A percentile compares a stretch with the other conserved stretches of the same genome.
These are phyloP conservation scores for Penicillium aurantiogriseum DNA, from an alignment of 2,329 filamentous ascomycete species.

Conservation along the genomic window DNA sequence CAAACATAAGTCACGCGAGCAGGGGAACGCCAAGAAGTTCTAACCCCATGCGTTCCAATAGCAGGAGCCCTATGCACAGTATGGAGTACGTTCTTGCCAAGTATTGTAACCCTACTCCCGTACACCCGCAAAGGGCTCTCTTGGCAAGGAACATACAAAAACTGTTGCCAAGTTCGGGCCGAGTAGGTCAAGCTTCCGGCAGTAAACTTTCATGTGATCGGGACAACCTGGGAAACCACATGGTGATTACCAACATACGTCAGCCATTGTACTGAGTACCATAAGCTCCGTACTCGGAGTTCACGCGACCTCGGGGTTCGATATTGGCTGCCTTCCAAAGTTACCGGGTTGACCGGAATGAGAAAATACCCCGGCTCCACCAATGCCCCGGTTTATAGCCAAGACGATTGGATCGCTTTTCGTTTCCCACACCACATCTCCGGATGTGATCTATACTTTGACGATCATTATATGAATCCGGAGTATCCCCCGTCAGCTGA, in stretches of 20 bases:
- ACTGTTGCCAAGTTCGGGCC: background rate
- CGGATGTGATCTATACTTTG: background rate
- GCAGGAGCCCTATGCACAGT: background rate
- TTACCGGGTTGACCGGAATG: conserved; percentile 11
- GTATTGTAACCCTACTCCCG: too few relatives aligned
- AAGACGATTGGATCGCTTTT: background rate
- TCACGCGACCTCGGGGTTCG: background rate
- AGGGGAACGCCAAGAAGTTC: background rate
- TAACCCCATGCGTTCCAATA: background rate
- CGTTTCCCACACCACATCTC: background rate
- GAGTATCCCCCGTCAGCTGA: background rate
- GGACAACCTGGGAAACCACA: background rate
- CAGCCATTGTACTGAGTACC: too few relatives aligned
- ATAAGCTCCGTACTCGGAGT: background rate
- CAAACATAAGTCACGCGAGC: background rate
- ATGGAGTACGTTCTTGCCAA: too few relatives aligned
- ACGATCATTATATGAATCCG: background rate
- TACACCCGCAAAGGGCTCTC: too few relatives aligned
- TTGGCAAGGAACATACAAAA: background rate
- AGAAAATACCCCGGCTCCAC: conserved; percentile 12
- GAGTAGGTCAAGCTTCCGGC: background rate
- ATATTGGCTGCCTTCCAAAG: too few relatives aligned
- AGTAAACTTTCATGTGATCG: background rate
- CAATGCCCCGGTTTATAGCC: background rate
- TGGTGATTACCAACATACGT: too few relatives aligned